These are phyloP conservation scores for Fusarium hostae DNA, from an alignment of 2,329 filamentous ascomycete species.

Conservation along the genomic window DNA sequence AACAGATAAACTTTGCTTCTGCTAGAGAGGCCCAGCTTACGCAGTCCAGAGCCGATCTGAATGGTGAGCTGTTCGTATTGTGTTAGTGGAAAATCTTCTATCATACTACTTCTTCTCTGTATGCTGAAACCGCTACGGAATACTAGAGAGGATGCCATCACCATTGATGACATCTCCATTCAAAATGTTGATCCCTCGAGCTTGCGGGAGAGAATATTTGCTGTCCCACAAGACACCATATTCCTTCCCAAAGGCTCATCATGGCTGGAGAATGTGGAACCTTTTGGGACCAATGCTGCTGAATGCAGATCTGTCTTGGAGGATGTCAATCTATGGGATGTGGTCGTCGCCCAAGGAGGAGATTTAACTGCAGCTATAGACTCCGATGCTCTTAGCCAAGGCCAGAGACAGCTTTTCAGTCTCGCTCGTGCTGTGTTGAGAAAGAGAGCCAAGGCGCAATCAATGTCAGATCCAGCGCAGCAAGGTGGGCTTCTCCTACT, in stretches of 20 bases:
- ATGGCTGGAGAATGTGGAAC: background rate
- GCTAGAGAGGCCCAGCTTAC: constrained; percentile 75
- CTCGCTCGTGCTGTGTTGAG: background rate
- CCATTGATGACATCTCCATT: background rate
- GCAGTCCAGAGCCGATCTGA: constrained; percentile 77
- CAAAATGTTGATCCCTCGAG: background rate
- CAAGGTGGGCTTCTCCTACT: background rate
- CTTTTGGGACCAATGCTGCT: background rate
- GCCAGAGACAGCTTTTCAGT: background rate
- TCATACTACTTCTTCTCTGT: background rate
- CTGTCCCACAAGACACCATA: background rate
- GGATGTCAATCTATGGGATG: background rate
- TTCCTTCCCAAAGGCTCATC: background rate
- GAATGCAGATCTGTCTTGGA: background rate
- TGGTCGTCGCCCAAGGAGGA: background rate
- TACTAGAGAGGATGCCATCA: background rate
- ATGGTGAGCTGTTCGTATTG: background rate
- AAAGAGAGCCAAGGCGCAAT: background rate
- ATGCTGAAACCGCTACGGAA: background rate
- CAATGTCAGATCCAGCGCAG: background rate
- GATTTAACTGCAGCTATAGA: background rate
- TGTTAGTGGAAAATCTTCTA: background rate
- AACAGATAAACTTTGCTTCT: constrained; percentile 81
- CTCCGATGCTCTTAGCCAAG: background rate
- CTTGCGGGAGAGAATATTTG: background rate